Conservation (phyloP, 1,284 basidiomycete species). For the Polyporus tsugae region DNA sequence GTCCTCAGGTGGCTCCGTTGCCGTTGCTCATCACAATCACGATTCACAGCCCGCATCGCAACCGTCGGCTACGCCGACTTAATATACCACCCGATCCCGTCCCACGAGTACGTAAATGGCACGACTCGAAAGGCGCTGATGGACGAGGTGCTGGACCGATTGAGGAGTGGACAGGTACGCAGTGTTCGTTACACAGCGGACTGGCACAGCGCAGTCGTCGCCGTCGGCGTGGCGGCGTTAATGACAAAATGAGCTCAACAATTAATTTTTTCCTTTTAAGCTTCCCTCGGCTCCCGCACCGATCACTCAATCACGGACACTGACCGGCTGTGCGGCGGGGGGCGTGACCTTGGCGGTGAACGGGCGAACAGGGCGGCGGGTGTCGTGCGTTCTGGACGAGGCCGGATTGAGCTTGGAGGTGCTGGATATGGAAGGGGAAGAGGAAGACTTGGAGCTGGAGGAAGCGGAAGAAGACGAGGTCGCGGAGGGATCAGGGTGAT, state of each 20-base stretch:
- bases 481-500: conserved; percentile 28
- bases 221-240: conserved; percentile 21
- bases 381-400: conserved; percentile 75
- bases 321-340: conserved; percentile 60
- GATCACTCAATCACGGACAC: conserved; percentile 64
- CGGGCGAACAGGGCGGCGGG: conserved; percentile 73
- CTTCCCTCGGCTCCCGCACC: conserved; percentile 54
- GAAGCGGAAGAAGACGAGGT: conserved; percentile 28
- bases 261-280: conserved; percentile 46
- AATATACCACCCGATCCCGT: conserved; percentile 60
- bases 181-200: conserved; percentile 2
- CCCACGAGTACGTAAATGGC: conserved; percentile 57
- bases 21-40: conserved; percentile 42
- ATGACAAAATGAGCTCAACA: conserved; percentile 30
- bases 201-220: conserved; percentile 1
- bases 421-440: conserved; percentile 79
- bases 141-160: conserved; percentile 58
- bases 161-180: conserved; percentile 61
- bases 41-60: conserved; percentile 62
- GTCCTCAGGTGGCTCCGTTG: conserved; percentile 1
- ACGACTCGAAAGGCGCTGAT: conserved; percentile 70
- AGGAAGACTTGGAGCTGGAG: conserved; percentile 45
- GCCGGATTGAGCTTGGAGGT: conserved; percentile 71
- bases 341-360: conserved; percentile 72
- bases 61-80: conserved; percentile 66